These are phyloP conservation scores for Trametes coccinea DNA, from an alignment of 768 basidiomycete genomes.

Conservation along the genomic window DNA sequence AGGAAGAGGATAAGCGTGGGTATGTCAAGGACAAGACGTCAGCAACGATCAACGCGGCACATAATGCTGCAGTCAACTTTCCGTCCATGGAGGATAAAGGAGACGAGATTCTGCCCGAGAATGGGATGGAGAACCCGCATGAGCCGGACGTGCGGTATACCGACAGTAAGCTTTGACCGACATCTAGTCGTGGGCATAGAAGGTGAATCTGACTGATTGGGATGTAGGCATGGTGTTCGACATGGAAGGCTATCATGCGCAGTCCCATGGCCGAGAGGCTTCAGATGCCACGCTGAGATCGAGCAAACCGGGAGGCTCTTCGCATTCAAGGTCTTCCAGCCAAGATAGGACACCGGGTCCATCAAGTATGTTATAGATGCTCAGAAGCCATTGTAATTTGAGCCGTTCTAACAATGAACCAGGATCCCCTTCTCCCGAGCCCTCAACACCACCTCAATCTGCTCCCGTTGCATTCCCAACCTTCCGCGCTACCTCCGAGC, in stretches of 20 bases:
- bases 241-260: constrained; percentile 76
- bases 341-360: constrained; percentile 28
- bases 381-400: not conserved
- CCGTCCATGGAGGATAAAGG: constrained; percentile 17
- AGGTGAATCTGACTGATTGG: not conserved
- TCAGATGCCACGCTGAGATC: constrained; percentile 33
- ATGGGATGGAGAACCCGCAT: constrained; percentile 39
- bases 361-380: constrained; percentile 25
- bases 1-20: constrained; percentile 16
- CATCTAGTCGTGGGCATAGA: not conserved
- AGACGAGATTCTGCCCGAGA: constrained; percentile 52
- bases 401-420: not conserved
- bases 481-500: constrained; percentile 58
- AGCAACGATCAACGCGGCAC: constrained; percentile 25
- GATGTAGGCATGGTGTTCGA: constrained; percentile 74
- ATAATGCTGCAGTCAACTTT: constrained; percentile 28
- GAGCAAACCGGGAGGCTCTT: constrained; percentile 6
- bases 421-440: constrained; percentile 21
- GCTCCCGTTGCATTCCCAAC: constrained; percentile 38
- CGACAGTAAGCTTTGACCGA: constrained; percentile 39
- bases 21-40: constrained; percentile 20
- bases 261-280: constrained; percentile 25
- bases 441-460: constrained; percentile 28
- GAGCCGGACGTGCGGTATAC: constrained; percentile 49
- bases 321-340: constrained; percentile 13